Base-by-base conservation (phyloP, 2,329 filamentous ascomycete genomes). In the Botryotinia narcissicola region DNA sequence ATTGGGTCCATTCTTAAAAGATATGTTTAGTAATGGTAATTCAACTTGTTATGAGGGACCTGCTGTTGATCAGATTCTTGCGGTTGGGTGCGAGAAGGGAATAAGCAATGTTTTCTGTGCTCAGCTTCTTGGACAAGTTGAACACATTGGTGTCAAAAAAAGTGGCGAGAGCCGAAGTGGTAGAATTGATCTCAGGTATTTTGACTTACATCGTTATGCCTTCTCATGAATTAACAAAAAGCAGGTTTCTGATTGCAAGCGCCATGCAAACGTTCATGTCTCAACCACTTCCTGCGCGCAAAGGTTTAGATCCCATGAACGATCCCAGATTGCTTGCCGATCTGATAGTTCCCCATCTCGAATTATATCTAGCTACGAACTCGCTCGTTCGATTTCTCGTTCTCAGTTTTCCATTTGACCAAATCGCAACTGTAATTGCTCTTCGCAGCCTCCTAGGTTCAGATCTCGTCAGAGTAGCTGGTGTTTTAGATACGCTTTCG, bases 261-360 rank as follows among this genome's bases (percentile, higher is more conserved):
- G 87, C 87, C 7, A 88, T 91, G 85, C 88, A 90, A 79, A 83
- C 85, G 0, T 87, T 87, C 75, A 74, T 63, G 29, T 87, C 85
- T 8, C 82, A 85, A 1, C 87, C 87, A 73, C 84, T 84, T 1
- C 80, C 87, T 12, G 79, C 84, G 5, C 84, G 85, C 72, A 86
- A 88, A 74, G 84, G 84, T 5, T 83, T 85, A 46, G 85, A 86
- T 73, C 88, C 87, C 0, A 87, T 89, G 74, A 83, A 84, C 25
- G 86, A 88, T 76, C 84, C 87, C 1, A 82, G 85, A 35, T 82
- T 88, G 25, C 84, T 91, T 3, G 89, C 89, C 3, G 86, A 86
- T 0, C 83, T 90, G 3, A 84, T 91, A 35, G 83, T 91, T 57
- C 87, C 89, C 1, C 87, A 90, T 74, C 83, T 91, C 1, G 89